These are phyloP conservation scores for Lojkania enalia DNA, from an alignment of 2,329 filamentous ascomycete species.

Conservation along the genomic window DNA sequence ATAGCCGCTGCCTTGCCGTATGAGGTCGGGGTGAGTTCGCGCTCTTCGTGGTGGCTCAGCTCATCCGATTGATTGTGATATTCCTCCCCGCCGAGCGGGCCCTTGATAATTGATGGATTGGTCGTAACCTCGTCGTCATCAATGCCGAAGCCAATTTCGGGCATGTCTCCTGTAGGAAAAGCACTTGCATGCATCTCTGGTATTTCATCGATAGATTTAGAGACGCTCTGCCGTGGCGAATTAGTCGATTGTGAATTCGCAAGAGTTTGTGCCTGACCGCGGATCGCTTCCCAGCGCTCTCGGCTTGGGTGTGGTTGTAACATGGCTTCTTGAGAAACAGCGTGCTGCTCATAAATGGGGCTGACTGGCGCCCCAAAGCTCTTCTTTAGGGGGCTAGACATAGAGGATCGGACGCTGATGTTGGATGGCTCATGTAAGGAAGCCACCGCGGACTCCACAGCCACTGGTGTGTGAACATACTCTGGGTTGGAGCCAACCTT, in stretches of 20 bases:
- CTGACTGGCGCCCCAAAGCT: constrained; percentile 18
- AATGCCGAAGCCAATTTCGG: constrained; percentile 71
- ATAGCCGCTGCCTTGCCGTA: constrained; percentile 40
- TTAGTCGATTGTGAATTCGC: constrained; percentile 39
- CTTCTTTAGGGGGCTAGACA: constrained; percentile 30
- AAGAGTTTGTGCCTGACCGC: constrained; percentile 47
- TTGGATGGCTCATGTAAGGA: constrained; percentile 85
- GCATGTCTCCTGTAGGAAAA: constrained; percentile 70
- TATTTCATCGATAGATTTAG: constrained; percentile 50
- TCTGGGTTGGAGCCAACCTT: constrained; percentile 73
- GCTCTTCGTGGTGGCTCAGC: constrained; percentile 40
- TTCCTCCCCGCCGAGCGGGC: constrained; percentile 64
- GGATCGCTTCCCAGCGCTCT: constrained; percentile 45
- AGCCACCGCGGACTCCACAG: constrained; percentile 86
- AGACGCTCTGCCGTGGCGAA: constrained; percentile 60
- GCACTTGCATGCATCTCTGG: constrained; percentile 70
- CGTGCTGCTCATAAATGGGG: constrained; percentile 50
- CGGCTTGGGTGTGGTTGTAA: constrained; percentile 32
- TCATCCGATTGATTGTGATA: constrained; percentile 49
- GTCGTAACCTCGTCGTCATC: constrained; percentile 71
- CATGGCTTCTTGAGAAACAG: constrained; percentile 25
- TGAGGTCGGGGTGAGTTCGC: constrained; percentile 36
- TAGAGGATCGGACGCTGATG: constrained; percentile 56
- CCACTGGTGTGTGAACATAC: constrained; percentile 71
- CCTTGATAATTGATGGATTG: constrained; percentile 82